Base-by-base conservation (phyloP, 2,329 filamentous ascomycete genomes). In the Trichothecium roseum region DNA sequence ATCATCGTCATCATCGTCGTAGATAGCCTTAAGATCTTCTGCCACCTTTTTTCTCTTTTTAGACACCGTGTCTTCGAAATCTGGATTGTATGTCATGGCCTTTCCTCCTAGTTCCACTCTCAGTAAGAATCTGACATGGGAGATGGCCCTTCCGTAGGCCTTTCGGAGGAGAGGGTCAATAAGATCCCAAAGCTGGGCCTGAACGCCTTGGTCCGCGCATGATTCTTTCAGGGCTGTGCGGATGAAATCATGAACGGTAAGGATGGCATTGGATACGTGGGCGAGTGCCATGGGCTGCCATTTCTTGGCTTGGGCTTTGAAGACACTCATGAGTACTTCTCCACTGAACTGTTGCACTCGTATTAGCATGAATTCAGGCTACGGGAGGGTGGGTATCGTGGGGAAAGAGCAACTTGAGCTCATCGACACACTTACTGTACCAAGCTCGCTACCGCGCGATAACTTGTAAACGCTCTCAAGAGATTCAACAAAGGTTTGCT, bases 301-400 rank as follows among this genome's bases (percentile, higher is more conserved):
- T 13, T 70, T 74, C 10, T 45, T 41, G 0, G 73, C 64, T 38
- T 80, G 74, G 24, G 66, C 62, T 18, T 63, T 62, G 50, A 80
- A 75, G 0, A 60, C 20, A 10, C 20, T 24, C 20, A 10, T 10
- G 20, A 24, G 20, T 10, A 24, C 10, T 10, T 24, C 20, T 24
- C 6, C 20, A 10, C 20, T 10, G 10, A 24, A 24, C 20, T 24
- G 20, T 6, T 24, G 20, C 20, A 10, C n/a, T n/a, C n/a, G n/a
- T n/a, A n/a, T n/a, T n/a, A n/a, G n/a, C n/a, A n/a, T n/a, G n/a
- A n/a, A n/a, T n/a, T n/a, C n/a, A n/a, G n/a, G n/a, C n/a, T n/a
- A n/a, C n/a, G n/a, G n/a, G n/a, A n/a, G n/a, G n/a, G n/a, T n/a
- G n/a, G n/a, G n/a, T n/a, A n/a, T n/a, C n/a, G n/a, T n/a, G n/a